phyloP scores from a whole-genome alignment of 169 alveolate species.

The Cryptosporidium felis region DNA sequence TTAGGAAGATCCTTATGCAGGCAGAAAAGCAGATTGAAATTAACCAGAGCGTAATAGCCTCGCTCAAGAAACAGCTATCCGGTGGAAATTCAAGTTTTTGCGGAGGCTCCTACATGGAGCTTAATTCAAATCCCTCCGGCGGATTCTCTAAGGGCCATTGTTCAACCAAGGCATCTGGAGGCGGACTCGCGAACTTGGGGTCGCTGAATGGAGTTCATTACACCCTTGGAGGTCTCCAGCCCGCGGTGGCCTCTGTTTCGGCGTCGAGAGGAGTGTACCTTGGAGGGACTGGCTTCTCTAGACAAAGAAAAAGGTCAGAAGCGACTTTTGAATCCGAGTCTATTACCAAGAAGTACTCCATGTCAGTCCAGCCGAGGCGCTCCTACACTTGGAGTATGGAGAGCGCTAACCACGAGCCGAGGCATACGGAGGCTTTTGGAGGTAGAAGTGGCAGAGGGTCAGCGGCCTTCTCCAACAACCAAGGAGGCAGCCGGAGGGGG shows the following conservation, averaged over 20 bases:
- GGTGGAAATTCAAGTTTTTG: background rate
- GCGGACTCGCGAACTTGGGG: background rate
- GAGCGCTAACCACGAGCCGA: slow-evolving; percentile 37
- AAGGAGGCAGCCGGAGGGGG: too few species aligned
- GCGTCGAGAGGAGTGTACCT: slow-evolving; percentile 20
- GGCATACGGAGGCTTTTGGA: background rate
- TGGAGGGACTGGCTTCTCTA: background rate
- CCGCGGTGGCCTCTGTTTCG: slow-evolving; percentile 45
- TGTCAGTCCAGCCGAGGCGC: slow-evolving; percentile 53
- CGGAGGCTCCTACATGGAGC: background rate
- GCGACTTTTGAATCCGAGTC: slow-evolving; percentile 30
- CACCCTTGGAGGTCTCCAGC: slow-evolving; percentile 16
- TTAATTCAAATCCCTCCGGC: background rate
- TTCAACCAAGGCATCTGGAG: background rate
- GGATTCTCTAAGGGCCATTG: background rate
- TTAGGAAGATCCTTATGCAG: slow-evolving; percentile 37
- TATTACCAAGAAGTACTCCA: slow-evolving; percentile 24
- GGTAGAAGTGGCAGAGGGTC: background rate
- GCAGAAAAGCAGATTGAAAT: slow-evolving; percentile 67
- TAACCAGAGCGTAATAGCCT: slow-evolving; percentile 33
- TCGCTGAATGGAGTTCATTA: slow-evolving; percentile 10
- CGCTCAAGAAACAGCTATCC: slow-evolving; percentile 36
- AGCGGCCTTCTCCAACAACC: too few species aligned
- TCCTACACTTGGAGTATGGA: slow-evolving; percentile 60
- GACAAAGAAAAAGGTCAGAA: background rate